Evolutionary conservation across 768 basidiomycete species (phyloP).

Genomic region (Tricholoma sp.): DNA sequence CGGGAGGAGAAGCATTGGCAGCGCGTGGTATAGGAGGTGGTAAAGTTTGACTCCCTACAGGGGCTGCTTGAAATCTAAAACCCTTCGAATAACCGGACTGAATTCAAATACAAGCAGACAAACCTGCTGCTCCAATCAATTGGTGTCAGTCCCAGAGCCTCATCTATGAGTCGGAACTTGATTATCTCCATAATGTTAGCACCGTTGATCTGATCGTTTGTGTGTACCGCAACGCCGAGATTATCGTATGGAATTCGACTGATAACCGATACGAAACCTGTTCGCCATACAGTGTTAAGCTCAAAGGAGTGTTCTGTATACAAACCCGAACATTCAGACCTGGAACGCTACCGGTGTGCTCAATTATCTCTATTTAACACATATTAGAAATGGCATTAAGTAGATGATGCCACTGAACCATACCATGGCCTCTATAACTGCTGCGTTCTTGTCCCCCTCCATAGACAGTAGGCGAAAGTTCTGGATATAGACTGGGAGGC

Average conservation of each 20-base stretch:
- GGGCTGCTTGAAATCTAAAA: background rate
- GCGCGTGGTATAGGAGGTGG: constrained; percentile 11
- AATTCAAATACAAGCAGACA: background rate
- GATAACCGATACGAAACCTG: constrained; percentile 17
- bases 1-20: constrained; percentile 9
- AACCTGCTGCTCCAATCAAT: constrained; percentile 21
- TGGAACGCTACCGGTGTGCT: constrained; percentile 2
- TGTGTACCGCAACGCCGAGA: constrained; percentile 23
- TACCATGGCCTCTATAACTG: constrained; percentile 22
- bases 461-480: constrained; percentile 20
- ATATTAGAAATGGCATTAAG: too few species aligned
- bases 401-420: background rate
- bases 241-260: constrained; percentile 19
- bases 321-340: background rate
- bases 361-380: constrained; percentile 6
- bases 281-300: too few species aligned
- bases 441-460: constrained; percentile 18
- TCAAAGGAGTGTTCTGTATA: background rate
- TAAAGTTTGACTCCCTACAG: background rate
- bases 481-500: constrained; percentile 10
- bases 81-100: background rate
- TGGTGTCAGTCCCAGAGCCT: constrained; percentile 13
- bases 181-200: constrained; percentile 12
- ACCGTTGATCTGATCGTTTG: constrained; percentile 22
- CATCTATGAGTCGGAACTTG: constrained; percentile 20